Base-by-base conservation (phyloP, 202 grass and related monocot species). In the Setaria viridis region DNA sequence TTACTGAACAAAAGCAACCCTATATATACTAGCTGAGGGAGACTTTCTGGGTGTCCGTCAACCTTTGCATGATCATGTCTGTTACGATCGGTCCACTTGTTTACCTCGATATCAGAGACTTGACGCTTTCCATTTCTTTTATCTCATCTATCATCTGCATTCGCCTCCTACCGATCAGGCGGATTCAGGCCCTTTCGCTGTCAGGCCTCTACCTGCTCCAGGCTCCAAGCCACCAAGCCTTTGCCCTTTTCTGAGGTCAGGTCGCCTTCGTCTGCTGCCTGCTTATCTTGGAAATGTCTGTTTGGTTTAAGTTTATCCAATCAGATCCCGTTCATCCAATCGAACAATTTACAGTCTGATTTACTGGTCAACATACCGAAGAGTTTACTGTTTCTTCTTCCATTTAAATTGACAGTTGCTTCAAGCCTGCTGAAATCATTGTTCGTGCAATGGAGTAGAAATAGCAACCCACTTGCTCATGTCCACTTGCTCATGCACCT, bases 181-280 rank as follows among this genome's bases (percentile, higher is more conserved):
- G n/a, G n/a, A n/a, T n/a, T n/a, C n/a, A n/a, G 20, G 29, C 3
- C 55, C 63, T 80, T 14, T 85, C 85, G 68, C 81, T 62, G 29
- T 80, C 53, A 74, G 4, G 54, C 54, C 42, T 70, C 76, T 83
- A 62, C 45, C 83, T 70, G 89, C 81, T 46, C 30, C 62, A 10
- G 29, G 29, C 70, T 74, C 29, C 70, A 83, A 87, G 37, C 54
- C 81, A n/a, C 39, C 39, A 41, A 41, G 39, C 39, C 39, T 84
- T n/a, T n/a, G n/a, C n/a, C n/a, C n/a, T n/a, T 63, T 49, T 55
- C 76, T 15, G 10, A 14, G 45, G 84, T 62, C 59, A 76, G n/a
- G n/a, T n/a, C n/a, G n/a, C 81, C 80, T 64, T 91, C 62, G 49
- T 32, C 70, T 43, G 79, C n/a, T n/a, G n/a, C n/a, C n/a, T n/a